Conservation (phyloP, 2,329 filamentous ascomycete species). For the Xylariaceae sp. region DNA sequence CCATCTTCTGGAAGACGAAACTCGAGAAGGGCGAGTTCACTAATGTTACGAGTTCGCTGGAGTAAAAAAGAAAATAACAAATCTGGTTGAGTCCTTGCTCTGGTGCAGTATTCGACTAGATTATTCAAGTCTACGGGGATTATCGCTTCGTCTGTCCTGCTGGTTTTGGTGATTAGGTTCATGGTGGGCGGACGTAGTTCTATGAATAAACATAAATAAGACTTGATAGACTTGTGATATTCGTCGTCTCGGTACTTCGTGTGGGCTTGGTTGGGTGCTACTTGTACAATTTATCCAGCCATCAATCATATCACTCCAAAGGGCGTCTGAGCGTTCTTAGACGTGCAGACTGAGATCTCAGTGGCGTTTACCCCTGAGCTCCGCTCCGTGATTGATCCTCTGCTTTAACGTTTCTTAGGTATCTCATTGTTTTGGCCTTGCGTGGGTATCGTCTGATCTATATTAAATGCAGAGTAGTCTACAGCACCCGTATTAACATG, state of each 20-base stretch:
- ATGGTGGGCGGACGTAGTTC: background rate
- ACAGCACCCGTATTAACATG: constrained; percentile 10
- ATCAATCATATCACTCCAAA: background rate
- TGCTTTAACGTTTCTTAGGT: no score
- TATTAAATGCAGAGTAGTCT: background rate
- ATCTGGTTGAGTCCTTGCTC: background rate
- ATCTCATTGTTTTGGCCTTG: background rate
- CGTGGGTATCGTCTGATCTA: background rate
- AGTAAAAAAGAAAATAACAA: constrained; percentile 28
- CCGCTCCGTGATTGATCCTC: no score
- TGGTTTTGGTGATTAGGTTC: background rate
- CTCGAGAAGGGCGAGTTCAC: constrained; percentile 97
- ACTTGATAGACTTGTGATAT: background rate
- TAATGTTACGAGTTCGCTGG: constrained; percentile 79
- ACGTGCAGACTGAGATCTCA: no score
- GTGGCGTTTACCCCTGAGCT: no score
- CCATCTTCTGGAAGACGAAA: constrained; percentile 99
- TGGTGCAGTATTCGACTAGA: background rate
- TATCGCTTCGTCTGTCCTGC: no score
- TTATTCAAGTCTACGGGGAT: no score
- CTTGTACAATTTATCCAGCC: background rate
- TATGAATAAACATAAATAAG: background rate
- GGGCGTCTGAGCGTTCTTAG: no score
- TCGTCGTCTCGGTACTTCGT: no score
- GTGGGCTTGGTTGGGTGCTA: no score